Conservation (phyloP, 306 rosid genomes). For the Gynostemma pentaphyllum region DNA sequence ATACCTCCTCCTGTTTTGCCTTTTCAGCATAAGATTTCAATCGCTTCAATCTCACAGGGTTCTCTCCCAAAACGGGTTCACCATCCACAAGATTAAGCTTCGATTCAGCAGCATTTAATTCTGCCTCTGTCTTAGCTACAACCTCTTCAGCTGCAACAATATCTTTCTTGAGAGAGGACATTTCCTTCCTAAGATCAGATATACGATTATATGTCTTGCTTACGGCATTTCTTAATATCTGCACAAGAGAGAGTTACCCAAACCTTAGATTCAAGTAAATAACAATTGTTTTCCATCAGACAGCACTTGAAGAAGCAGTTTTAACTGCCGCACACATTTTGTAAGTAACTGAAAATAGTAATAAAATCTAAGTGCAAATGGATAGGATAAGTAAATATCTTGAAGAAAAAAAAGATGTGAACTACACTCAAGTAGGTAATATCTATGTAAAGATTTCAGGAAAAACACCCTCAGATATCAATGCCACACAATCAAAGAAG, state of each 20-base stretch:
- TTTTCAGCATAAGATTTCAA: constrained; percentile 69
- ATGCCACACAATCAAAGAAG: neutral
- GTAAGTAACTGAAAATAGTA: neutral
- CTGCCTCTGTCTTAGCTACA: constrained; percentile 48
- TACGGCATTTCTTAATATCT: constrained; percentile 77
- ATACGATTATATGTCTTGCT: constrained; percentile 89
- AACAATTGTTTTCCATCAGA: neutral
- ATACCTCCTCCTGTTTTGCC: constrained; percentile 60
- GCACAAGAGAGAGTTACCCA: constrained; percentile 1
- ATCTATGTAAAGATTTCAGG: neutral
- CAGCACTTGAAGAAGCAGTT: neutral
- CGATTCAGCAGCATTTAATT: constrained; percentile 67
- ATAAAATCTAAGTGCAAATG: neutral
- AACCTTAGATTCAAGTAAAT: neutral
- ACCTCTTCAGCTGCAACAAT: constrained; percentile 57
- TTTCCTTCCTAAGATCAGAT: constrained; percentile 92
- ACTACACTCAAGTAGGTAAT: neutral
- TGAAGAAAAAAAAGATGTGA: neutral
- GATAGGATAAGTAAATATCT: neutral
- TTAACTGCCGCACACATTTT: too few species aligned
- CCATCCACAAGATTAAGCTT: constrained; percentile 81
- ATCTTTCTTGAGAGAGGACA: constrained; percentile 50
- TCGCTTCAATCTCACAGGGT: constrained; percentile 65
- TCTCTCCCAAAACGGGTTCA: constrained; percentile 94
- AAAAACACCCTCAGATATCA: neutral